These are phyloP conservation scores for Thalassiosira allenii DNA, from an alignment of 352 stramenopile genomes.

Conservation along the genomic window DNA sequence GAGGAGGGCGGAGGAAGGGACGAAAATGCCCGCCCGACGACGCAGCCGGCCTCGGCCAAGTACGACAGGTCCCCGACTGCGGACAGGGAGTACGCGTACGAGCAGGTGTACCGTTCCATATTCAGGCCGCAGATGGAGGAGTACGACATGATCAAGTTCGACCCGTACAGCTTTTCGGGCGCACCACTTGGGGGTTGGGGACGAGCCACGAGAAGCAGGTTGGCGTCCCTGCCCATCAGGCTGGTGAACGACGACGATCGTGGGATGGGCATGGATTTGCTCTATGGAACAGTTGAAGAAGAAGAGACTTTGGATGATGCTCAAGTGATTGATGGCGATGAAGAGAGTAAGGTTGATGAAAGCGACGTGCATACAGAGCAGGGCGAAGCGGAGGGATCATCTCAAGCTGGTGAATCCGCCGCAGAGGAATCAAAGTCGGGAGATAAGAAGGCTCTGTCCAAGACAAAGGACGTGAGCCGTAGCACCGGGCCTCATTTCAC, in stretches of 20 bases:
- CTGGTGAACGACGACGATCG: constrained; percentile 57
- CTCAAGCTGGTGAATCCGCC: not conserved
- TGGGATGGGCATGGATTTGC: constrained; percentile 40
- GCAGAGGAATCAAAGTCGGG: not conserved
- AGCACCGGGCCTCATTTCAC: constrained; percentile 55
- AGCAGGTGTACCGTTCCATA: constrained; percentile 14
- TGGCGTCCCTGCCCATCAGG: constrained; percentile 73
- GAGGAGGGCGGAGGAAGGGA: no score
- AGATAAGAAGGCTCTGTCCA: not conserved
- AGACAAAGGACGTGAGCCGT: not conserved
- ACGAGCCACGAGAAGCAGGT: constrained; percentile 68
- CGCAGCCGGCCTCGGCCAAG: no score
- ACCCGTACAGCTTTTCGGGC: constrained; percentile 65
- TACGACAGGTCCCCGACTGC: no score
- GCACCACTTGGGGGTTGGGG: constrained; percentile 80
- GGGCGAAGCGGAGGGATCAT: not conserved
- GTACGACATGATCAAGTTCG: constrained; percentile 55
- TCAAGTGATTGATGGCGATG: not conserved
- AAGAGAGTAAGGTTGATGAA: no score
- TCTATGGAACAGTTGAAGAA: constrained; percentile 3
- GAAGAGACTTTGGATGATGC: constrained; percentile 27
- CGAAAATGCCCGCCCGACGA: no score
- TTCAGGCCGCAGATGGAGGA: constrained; percentile 47
- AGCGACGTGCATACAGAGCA: no score
- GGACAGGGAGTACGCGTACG: not conserved